These are phyloP conservation scores for Lasiodiplodia sp. DNA, from an alignment of 2,329 filamentous ascomycete genomes.

Conservation along the genomic window DNA sequence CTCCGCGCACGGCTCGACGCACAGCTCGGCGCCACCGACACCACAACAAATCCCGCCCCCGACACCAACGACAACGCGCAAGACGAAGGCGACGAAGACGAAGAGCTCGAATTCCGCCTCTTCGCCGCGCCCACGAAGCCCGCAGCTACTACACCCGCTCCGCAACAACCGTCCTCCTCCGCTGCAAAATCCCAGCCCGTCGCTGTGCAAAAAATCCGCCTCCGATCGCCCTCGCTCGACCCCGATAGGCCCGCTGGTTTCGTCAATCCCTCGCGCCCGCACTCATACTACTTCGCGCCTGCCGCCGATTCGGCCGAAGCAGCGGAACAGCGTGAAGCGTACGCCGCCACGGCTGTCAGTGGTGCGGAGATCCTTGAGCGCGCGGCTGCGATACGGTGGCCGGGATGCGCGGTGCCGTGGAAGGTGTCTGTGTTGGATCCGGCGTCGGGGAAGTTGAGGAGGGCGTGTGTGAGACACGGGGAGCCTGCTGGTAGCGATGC, in stretches of 20 bases:
- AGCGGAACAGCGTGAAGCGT: neutral
- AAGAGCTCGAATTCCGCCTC: conserved; percentile 21
- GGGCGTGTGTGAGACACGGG: neutral
- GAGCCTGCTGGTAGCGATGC: neutral
- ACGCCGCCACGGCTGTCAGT: neutral
- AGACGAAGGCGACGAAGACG: neutral
- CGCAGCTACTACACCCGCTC: neutral
- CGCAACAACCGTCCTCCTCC: neutral
- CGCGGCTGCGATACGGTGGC: neutral
- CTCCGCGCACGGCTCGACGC: conserved; percentile 7
- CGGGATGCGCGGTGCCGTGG: conserved; percentile 3
- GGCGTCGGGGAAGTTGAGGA: neutral
- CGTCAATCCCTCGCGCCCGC: neutral
- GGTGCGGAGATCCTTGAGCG: neutral
- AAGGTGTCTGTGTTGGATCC: neutral
- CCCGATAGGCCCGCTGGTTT: neutral
- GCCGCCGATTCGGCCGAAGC: neutral
- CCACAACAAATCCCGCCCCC: neutral
- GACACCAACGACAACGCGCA: neutral
- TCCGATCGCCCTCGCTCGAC: conserved; percentile 1
- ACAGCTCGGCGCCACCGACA: neutral
- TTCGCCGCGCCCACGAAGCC: neutral
- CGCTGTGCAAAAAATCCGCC: conserved; percentile 5
- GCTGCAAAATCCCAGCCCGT: neutral
- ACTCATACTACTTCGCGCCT: conserved; percentile 4